phyloP scores from a whole-genome alignment of 768 basidiomycete genomes.

The Xanthoconium stramineum region DNA sequence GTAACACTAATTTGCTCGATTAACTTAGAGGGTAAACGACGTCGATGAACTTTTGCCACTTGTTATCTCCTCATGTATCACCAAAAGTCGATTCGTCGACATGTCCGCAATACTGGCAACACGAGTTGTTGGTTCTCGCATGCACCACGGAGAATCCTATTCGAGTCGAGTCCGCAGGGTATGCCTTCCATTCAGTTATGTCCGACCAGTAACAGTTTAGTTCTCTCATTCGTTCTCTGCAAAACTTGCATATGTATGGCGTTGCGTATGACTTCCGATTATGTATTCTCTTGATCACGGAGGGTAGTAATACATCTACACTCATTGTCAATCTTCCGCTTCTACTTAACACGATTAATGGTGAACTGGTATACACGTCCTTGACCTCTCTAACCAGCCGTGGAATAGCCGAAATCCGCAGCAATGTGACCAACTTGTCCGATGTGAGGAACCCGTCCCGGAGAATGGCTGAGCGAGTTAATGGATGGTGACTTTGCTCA shows the following conservation, averaged over 20 bases:
- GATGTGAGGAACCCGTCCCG: not conserved
- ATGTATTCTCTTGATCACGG: not conserved
- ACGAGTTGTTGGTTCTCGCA: not conserved
- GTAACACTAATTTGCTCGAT: constrained; percentile 13
- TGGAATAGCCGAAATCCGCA: constrained; percentile 2
- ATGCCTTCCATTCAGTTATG: too few relatives aligned
- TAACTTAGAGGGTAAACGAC: not conserved
- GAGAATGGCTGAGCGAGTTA: constrained; percentile 18
- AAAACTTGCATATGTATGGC: constrained; percentile 26
- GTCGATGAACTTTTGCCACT: not conserved
- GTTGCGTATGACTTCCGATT: not conserved
- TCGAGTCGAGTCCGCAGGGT: not conserved
- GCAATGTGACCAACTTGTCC: not conserved
- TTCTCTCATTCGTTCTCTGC: constrained; percentile 27
- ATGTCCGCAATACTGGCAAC: too few relatives aligned
- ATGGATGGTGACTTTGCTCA: constrained; percentile 60
- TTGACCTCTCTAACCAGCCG: not conserved
- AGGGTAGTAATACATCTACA: constrained; percentile 3
- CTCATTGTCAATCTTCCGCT: not conserved
- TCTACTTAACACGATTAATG: constrained; percentile 13
- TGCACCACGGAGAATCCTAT: not conserved
- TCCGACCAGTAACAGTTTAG: constrained; percentile 12
- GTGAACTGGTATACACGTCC: constrained; percentile 24
- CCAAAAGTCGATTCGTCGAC: too few relatives aligned
- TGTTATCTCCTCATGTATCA: too few relatives aligned